These are phyloP conservation scores for Mycena floridula DNA, from an alignment of 768 basidiomycete species.

Conservation along the genomic window DNA sequence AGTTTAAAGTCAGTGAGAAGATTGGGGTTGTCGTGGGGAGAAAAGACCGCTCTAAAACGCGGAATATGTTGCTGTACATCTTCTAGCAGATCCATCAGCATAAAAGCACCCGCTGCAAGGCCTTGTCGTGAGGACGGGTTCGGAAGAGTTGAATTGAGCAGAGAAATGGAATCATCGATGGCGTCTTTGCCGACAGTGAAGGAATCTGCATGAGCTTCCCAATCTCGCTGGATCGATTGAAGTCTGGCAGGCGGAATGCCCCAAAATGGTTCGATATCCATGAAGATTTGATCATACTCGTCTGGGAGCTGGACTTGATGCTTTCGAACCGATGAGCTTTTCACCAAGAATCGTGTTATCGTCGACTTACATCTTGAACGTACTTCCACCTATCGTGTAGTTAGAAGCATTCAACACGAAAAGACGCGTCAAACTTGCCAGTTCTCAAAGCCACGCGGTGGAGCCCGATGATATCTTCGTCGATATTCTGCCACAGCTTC, in stretches of 20 bases:
- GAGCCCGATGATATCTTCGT: conserved; percentile 27
- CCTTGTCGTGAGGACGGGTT: conserved; percentile 15
- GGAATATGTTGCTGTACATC: conserved; percentile 32
- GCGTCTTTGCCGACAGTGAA: conserved; percentile 29
- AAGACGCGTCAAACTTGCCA: conserved; percentile 26
- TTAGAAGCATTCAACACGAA: not conserved
- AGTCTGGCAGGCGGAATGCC: conserved; percentile 30
- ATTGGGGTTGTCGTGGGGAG: conserved; percentile 32
- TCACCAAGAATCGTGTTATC: too few species aligned
- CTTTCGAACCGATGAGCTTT: too few species aligned
- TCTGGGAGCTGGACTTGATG: conserved; percentile 44
- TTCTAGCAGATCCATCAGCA: conserved; percentile 24
- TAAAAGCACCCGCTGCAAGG: conserved; percentile 10
- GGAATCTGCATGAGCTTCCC: conserved; percentile 22
- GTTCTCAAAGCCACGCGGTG: conserved; percentile 38
- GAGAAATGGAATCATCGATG: conserved; percentile 1
- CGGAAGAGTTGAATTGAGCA: not conserved
- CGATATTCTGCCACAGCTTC: conserved; percentile 35
- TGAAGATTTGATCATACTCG: conserved; percentile 47
- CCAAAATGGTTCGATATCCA: conserved; percentile 37
- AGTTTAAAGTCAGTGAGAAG: conserved; percentile 26
- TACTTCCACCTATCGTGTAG: conserved; percentile 35
- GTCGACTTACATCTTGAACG: conserved; percentile 27
- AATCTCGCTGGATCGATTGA: conserved; percentile 17
- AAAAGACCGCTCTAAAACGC: conserved; percentile 34